Conservation (phyloP, 2,329 filamentous ascomycete species). For the Cryphonectria naterciae region DNA sequence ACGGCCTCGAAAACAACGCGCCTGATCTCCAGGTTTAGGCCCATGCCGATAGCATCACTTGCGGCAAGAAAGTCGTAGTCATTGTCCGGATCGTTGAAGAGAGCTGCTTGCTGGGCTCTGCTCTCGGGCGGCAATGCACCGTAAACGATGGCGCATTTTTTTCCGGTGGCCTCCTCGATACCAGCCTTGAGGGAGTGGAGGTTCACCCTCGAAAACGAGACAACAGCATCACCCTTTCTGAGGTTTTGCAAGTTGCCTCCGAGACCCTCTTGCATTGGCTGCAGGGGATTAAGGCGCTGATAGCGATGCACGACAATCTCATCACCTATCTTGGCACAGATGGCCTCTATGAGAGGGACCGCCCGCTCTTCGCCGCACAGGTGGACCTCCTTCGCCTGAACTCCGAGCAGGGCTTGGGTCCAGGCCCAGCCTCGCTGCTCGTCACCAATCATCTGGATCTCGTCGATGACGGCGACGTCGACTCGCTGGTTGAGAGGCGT, state of each 20-base stretch:
- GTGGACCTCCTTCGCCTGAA: constrained; percentile 87
- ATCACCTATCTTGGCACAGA: constrained; percentile 82
- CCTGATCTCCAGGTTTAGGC: constrained; percentile 89
- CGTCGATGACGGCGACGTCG: constrained; percentile 95
- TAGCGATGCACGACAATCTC: constrained; percentile 82
- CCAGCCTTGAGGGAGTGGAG: constrained; percentile 80
- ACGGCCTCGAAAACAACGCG: constrained; percentile 85
- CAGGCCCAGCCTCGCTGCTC: constrained; percentile 85
- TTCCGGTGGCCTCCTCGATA: constrained; percentile 76
- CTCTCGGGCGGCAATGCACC: constrained; percentile 91
- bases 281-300: constrained; percentile 77
- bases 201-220: constrained; percentile 80
- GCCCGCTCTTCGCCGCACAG: constrained; percentile 88
- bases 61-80: constrained; percentile 95
- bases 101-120: constrained; percentile 82
- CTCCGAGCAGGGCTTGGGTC: constrained; percentile 87
- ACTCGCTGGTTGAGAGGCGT: constrained; percentile 58
- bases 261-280: constrained; percentile 67
- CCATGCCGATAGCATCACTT: constrained; percentile 97
- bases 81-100: constrained; percentile 95
- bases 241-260: constrained; percentile 67
- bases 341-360: constrained; percentile 74
- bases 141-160: constrained; percentile 89
- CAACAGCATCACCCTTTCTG: constrained; percentile 87
- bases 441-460: constrained; percentile 96